Percentiles rank a stretch among this genome's conserved stretches.
phyloP scores from a whole-genome alignment of 169 alveolate species.

The Plasmodium adleri region DNA sequence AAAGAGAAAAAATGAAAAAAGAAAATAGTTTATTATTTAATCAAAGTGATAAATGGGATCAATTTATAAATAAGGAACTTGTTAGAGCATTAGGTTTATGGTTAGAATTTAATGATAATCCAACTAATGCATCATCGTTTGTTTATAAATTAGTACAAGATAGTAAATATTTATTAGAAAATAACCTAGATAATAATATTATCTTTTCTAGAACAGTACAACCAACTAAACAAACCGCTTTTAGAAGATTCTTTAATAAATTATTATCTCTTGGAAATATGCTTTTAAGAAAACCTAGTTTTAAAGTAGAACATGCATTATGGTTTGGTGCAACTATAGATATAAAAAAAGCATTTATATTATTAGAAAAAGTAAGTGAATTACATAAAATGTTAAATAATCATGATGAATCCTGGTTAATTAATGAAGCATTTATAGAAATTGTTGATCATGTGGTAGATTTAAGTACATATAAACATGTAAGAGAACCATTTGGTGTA shows the following conservation, averaged over 20 bases:
- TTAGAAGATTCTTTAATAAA: slow-evolving; percentile 75
- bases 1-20: slow-evolving; percentile 25
- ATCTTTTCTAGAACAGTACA: slow-evolving; percentile 83
- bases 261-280: slow-evolving; percentile 79
- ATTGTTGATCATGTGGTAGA: slow-evolving; percentile 55
- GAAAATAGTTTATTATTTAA: slow-evolving; percentile 76
- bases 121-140: slow-evolving; percentile 25
- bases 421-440: slow-evolving; percentile 75
- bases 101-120: slow-evolving; percentile 77
- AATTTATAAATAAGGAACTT: slow-evolving; percentile 78
- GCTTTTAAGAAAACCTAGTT: slow-evolving; percentile 77
- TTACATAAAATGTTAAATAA: slow-evolving; percentile 79
- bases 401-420: slow-evolving; percentile 67
- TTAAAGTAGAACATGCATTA: slow-evolving; percentile 84
- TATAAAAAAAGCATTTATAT: slow-evolving; percentile 55
- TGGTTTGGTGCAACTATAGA: slow-evolving; percentile 87
- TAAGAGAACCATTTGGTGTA: slow-evolving; percentile 53
- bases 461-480: slow-evolving; percentile 31
- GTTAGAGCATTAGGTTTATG: slow-evolving; percentile 78
- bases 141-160: slow-evolving; percentile 82
- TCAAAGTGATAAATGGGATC: slow-evolving; percentile 85
- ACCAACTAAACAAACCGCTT: slow-evolving; percentile 81
- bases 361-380: slow-evolving; percentile 81
- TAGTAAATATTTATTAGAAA: slow-evolving; percentile 82
- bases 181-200: slow-evolving; percentile 80